Percentiles rank a stretch among this genome's conserved stretches.
These are phyloP conservation scores for Saccharum spontaneum DNA, from an alignment of 176 grass and related monocot species.

Conservation along the genomic window DNA sequence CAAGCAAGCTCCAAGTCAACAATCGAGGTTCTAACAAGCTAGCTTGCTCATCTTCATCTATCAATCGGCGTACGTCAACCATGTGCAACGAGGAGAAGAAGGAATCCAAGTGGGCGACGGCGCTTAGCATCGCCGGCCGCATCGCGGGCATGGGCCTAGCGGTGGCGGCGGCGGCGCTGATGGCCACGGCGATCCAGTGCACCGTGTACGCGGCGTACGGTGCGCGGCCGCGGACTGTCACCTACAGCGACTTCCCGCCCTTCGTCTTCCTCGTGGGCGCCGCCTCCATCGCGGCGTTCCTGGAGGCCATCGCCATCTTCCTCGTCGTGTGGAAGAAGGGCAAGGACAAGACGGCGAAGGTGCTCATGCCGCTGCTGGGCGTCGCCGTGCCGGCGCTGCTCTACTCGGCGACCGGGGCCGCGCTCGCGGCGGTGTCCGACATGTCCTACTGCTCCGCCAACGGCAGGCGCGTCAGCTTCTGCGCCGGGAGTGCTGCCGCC, in stretches of 20 bases:
- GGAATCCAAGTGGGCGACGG: neutral
- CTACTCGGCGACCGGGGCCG: conserved; percentile 40
- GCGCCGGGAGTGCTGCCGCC: neutral
- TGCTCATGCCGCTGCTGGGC: conserved; percentile 36
- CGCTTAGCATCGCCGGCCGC: conserved; percentile 11
- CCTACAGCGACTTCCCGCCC: conserved; percentile 35
- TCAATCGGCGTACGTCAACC: neutral
- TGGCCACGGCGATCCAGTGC: conserved; percentile 47
- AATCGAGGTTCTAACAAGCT: neutral
- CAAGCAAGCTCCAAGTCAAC: conserved; percentile 1
- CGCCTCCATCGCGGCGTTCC: conserved; percentile 21
- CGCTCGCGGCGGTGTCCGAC: conserved; percentile 12
- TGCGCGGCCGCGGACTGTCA: conserved; percentile 13
- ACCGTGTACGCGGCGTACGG: conserved; percentile 24
- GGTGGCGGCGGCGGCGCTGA: conserved; percentile 40
- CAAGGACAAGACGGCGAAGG: neutral
- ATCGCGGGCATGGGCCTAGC: conserved; percentile 31
- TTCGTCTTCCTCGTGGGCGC: conserved; percentile 22
- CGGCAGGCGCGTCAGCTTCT: conserved; percentile 36
- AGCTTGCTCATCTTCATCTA: no score
- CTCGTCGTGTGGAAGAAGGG: conserved; percentile 49
- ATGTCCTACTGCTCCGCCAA: conserved; percentile 38
- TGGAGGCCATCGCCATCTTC: conserved; percentile 40
- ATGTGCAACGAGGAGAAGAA: conserved; percentile 19
- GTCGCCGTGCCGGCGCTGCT: conserved; percentile 36